Evolutionary conservation across 768 basidiomycete genomes (phyloP).

Genomic region (Lactarius trivialis): DNA sequence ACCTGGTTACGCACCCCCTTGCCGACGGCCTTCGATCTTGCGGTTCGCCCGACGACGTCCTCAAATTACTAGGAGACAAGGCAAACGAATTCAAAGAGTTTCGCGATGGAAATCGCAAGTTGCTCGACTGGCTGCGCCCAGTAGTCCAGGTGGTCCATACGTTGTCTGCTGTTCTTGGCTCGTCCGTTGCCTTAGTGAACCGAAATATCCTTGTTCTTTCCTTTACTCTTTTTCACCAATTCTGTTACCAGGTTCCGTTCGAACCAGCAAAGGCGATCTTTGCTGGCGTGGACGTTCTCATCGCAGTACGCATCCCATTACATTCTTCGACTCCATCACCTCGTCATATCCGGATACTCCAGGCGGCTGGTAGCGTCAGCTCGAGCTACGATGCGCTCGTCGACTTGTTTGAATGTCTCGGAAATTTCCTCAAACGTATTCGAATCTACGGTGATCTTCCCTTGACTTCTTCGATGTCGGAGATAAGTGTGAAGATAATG

Average conservation of each 20-base stretch:
- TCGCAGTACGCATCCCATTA: not conserved
- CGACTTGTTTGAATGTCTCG: not conserved
- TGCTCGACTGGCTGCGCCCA: not conserved
- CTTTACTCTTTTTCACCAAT: not conserved
- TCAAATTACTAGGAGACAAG: not conserved
- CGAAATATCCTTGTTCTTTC: not conserved
- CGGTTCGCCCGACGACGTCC: not conserved
- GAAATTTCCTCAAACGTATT: slow-evolving; percentile 1
- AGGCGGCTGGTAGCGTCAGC: not conserved
- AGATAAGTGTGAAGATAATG: not conserved
- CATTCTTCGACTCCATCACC: too few species aligned
- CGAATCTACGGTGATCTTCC: not conserved
- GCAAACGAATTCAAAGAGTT: not conserved
- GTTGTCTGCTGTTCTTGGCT: not conserved
- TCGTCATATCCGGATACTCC: not conserved
- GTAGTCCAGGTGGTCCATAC: not conserved
- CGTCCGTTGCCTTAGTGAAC: not conserved
- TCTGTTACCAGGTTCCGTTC: not conserved
- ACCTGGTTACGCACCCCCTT: not conserved
- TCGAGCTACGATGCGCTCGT: not conserved
- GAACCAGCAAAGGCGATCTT: slow-evolving; percentile 2
- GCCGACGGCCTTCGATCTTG: not conserved
- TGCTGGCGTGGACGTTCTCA: not conserved
- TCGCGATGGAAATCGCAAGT: not conserved
- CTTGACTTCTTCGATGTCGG: not conserved